A percentile compares a stretch with the other conserved stretches of the same genome.
These are phyloP conservation scores for Eutrema salsugineum DNA, from an alignment of 441 rosid genomes.

Conservation along the genomic window DNA sequence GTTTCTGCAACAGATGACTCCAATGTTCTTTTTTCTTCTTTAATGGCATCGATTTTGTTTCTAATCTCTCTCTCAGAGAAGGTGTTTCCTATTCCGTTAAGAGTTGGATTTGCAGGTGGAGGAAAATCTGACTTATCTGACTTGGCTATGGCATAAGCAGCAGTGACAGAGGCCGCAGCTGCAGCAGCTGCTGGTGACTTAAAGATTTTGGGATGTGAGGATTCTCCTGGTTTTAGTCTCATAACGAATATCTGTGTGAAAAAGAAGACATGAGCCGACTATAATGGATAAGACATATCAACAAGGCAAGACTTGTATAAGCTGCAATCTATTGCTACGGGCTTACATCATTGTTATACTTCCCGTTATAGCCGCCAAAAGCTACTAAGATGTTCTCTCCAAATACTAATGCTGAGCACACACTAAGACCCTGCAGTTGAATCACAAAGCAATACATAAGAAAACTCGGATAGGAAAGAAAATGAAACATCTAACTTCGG, in stretches of 20 bases:
- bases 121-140: constrained; percentile 69
- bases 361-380: constrained; percentile 98
- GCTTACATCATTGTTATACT: constrained; percentile 84
- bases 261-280: constrained; percentile 8
- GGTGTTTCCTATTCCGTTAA: constrained; percentile 38
- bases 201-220: constrained; percentile 69
- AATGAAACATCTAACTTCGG: background rate
- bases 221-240: constrained; percentile 71
- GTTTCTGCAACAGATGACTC: constrained; percentile 56
- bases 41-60: constrained; percentile 49
- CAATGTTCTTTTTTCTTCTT: constrained; percentile 64
- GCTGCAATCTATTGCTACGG: background rate
- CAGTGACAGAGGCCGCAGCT: constrained; percentile 96
- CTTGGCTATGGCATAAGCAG: constrained; percentile 91
- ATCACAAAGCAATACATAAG: background rate
- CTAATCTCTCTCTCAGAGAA: constrained; percentile 37
- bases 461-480: background rate
- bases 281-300: constrained; percentile 1
- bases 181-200: constrained; percentile 98
- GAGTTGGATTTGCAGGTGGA: constrained; percentile 35
- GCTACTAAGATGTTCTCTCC: constrained; percentile 79
- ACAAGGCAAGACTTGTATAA: background rate
- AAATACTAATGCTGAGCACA: constrained; percentile 61
- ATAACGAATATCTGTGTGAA: constrained; percentile 61
- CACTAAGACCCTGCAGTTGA: constrained; percentile 84